A percentile compares a stretch with the other conserved stretches of the same genome.
phyloP scores from a whole-genome alignment of 208 protist species.

The Leishmania tarentolae region DNA sequence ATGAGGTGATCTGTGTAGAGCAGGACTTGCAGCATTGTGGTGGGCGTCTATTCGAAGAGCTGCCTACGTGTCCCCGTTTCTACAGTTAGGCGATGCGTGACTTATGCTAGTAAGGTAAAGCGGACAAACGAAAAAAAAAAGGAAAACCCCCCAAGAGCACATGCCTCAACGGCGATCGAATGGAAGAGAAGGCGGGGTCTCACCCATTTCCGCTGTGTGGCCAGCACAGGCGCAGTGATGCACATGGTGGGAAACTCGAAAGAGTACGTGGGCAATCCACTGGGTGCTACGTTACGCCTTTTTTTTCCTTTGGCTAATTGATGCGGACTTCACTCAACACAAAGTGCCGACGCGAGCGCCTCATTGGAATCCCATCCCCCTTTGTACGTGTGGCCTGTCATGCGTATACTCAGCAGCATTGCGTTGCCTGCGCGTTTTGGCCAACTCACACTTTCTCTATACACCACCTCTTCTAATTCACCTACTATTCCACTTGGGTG shows the following conservation, averaged over 20 bases:
- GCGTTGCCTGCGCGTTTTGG: background rate
- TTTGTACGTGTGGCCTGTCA: background rate
- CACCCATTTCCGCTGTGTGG: too few species aligned
- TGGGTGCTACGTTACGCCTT: background rate
- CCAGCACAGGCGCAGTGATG: background rate
- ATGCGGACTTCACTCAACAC: too few species aligned
- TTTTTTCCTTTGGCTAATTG: background rate
- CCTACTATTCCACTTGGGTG: background rate
- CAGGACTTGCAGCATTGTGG: background rate
- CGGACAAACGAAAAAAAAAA: conserved; percentile 5
- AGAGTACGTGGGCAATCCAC: background rate
- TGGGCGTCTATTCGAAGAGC: background rate
- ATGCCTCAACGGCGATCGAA: background rate
- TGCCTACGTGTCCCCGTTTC: background rate
- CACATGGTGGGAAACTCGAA: background rate
- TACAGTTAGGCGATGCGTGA: background rate
- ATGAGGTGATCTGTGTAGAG: background rate
- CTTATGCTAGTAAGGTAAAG: conserved; percentile 11
- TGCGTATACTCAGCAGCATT: background rate
- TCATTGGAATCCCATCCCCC: background rate
- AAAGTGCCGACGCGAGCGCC: background rate
- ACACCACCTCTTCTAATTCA: background rate
- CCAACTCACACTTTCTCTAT: background rate
- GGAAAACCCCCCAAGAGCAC: background rate
- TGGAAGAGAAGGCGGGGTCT: background rate